Conservation (phyloP, 2,329 filamentous ascomycete genomes). For the Colletotrichum acutatum region DNA sequence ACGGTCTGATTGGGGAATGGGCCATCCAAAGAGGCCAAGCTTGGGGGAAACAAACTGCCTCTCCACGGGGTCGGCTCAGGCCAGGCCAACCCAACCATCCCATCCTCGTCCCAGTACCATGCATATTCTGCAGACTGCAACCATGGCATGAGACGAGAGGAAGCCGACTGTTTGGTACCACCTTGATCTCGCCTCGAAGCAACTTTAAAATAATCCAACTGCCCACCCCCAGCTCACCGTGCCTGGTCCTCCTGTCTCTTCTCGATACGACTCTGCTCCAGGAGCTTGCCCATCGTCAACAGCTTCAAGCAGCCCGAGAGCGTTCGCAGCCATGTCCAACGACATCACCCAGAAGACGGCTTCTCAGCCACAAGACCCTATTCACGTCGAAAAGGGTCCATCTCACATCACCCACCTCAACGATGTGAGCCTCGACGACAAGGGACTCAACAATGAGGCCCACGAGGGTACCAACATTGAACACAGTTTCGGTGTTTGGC, state of each 20-base stretch:
- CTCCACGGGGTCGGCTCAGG: neutral
- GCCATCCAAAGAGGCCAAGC: slow-evolving; percentile 5
- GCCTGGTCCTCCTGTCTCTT: neutral
- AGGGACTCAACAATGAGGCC: slow-evolving; percentile 50
- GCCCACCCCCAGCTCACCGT: slow-evolving; percentile 6
- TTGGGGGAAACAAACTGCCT: slow-evolving; percentile 18
- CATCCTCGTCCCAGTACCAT: slow-evolving; percentile 14
- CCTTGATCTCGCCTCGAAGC: slow-evolving; percentile 14
- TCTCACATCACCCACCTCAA: slow-evolving; percentile 45
- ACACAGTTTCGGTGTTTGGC: slow-evolving; percentile 47
- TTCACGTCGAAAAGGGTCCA: slow-evolving; percentile 45
- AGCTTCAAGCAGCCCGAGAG: slow-evolving; percentile 12
- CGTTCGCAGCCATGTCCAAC: slow-evolving; percentile 23
- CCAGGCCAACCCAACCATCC: neutral
- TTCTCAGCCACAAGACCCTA: slow-evolving; percentile 31
- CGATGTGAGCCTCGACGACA: slow-evolving; percentile 48
- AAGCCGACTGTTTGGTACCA: slow-evolving; percentile 23
- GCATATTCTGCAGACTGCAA: slow-evolving; percentile 27
- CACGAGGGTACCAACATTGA: slow-evolving; percentile 49
- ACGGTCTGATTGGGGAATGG: slow-evolving; percentile 21
- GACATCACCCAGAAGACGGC: slow-evolving; percentile 18
- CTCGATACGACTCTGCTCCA: slow-evolving; percentile 22
- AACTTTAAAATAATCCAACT: slow-evolving; percentile 25
- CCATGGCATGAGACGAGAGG: slow-evolving; percentile 3
- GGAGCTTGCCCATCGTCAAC: slow-evolving; percentile 22